Evolutionary conservation across 2,329 filamentous ascomycete species (phyloP).

Genomic region (Fusarium robinianum): DNA sequence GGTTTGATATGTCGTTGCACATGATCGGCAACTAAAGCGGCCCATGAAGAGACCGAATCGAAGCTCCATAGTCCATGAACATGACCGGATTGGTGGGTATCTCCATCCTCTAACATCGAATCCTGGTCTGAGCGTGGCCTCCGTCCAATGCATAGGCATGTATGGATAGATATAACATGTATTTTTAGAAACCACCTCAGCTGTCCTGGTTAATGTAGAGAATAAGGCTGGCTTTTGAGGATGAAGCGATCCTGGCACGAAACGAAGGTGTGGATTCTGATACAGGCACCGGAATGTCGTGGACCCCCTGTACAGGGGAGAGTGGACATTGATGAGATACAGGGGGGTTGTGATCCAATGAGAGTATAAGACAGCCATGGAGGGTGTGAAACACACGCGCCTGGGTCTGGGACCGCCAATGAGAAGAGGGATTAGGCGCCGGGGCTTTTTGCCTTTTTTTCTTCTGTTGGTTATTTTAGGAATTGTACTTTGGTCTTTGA

Average conservation of each 20-base stretch:
- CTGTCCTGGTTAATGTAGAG: neutral
- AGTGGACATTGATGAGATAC: constrained; percentile 15
- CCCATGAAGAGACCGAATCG: too few relatives aligned
- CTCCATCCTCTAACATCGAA: too few relatives aligned
- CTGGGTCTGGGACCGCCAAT: constrained; percentile 35
- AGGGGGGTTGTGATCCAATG: constrained; percentile 29
- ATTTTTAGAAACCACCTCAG: constrained; percentile 28
- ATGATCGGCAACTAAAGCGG: too few relatives aligned
- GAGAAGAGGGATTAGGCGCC: constrained; percentile 37
- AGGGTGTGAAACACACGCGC: constrained; percentile 38
- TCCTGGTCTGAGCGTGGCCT: neutral
- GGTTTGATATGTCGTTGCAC: too few relatives aligned
- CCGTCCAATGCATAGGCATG: constrained; percentile 6
- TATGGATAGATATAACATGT: constrained; percentile 15
- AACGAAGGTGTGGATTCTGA: constrained; percentile 28
- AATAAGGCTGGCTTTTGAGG: neutral
- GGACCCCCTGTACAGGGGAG: constrained; percentile 6
- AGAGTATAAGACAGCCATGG: constrained; percentile 33
- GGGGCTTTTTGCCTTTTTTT: constrained; percentile 25
- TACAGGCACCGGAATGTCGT: constrained; percentile 30
- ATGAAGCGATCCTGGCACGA: constrained; percentile 1
- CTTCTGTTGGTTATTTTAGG: constrained; percentile 8
- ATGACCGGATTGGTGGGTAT: too few relatives aligned
- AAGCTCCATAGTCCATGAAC: too few relatives aligned
- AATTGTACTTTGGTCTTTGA: too few relatives aligned